Percentiles rank a stretch among this genome's conserved stretches.
Conservation (phyloP, 345 rosid species). For the Ailanthus altissimus region DNA sequence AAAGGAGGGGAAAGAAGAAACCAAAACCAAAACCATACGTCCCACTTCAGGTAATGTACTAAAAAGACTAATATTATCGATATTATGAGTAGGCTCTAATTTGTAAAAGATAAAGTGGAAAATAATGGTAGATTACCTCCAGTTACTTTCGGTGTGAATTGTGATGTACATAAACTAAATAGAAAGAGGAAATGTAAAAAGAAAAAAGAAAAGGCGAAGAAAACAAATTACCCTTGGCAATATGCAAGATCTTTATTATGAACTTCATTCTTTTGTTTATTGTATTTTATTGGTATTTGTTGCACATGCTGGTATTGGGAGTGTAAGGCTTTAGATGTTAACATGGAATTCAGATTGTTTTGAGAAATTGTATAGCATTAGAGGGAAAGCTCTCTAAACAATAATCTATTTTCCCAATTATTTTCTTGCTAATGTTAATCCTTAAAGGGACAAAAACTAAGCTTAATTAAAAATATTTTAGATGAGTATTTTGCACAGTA, state of each 20-base stretch:
- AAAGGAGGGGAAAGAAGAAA: no score
- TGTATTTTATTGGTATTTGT: not conserved
- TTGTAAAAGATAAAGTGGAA: no score
- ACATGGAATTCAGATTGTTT: not conserved
- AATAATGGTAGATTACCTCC: not conserved
- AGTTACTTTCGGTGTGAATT: not conserved
- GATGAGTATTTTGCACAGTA: not conserved
- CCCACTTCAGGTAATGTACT: constrained; percentile 76
- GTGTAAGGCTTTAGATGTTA: not conserved
- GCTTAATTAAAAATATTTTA: not conserved
- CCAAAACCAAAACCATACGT: no score
- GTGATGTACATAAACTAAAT: not conserved
- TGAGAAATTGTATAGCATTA: not conserved
- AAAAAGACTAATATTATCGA: not conserved
- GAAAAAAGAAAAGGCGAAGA: not conserved
- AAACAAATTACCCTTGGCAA: no score
- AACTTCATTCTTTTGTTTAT: no score
- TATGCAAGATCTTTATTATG: no score
- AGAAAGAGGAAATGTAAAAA: not conserved
- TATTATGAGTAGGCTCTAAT: not conserved
- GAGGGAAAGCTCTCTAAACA: not conserved
- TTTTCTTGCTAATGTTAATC: not conserved
- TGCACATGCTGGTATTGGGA: not conserved
- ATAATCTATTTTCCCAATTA: not conserved
- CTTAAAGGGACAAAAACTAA: not conserved